These are phyloP conservation scores for Pontederia crassipes DNA, from an alignment of 176 grass and related monocot species.

Conservation along the genomic window DNA sequence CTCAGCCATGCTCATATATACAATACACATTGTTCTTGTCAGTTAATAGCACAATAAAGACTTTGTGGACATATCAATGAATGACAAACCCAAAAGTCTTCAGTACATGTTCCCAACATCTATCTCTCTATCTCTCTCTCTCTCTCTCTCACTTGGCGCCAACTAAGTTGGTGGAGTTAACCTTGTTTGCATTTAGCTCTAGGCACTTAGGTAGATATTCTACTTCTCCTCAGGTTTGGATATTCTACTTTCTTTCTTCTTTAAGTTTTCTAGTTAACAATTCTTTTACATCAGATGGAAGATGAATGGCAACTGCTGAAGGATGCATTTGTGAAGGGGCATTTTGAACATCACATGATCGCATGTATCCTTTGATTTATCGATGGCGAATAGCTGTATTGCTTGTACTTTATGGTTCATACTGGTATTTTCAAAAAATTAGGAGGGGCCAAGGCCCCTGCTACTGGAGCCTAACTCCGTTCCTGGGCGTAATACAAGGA, in stretches of 20 bases:
- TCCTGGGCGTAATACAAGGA: too few species aligned
- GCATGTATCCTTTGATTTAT: slow-evolving; percentile 49
- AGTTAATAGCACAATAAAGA: too few species aligned
- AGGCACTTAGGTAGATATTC: neutral
- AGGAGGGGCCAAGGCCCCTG: too few species aligned
- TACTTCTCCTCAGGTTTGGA: neutral
- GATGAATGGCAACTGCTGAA: slow-evolving; percentile 47
- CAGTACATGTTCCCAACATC: neutral
- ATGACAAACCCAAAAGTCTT: too few species aligned
- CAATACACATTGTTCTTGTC: too few species aligned
- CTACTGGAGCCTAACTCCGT: too few species aligned
- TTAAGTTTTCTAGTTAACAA: neutral
- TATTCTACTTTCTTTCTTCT: neutral
- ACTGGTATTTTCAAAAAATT: neutral
- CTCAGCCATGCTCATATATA: too few species aligned
- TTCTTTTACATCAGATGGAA: slow-evolving; percentile 35
- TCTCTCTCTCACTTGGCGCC: neutral
- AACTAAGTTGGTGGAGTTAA: too few species aligned
- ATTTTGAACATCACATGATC: slow-evolving; percentile 37
- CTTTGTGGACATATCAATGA: too few species aligned
- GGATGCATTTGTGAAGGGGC: slow-evolving; percentile 42
- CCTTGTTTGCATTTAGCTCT: neutral
- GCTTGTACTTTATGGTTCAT: neutral
- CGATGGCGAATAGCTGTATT: neutral
- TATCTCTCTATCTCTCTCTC: neutral